These are phyloP conservation scores for Mucor plumbeus DNA, from an alignment of 371 early-diverging fungal species.

Conservation along the genomic window DNA sequence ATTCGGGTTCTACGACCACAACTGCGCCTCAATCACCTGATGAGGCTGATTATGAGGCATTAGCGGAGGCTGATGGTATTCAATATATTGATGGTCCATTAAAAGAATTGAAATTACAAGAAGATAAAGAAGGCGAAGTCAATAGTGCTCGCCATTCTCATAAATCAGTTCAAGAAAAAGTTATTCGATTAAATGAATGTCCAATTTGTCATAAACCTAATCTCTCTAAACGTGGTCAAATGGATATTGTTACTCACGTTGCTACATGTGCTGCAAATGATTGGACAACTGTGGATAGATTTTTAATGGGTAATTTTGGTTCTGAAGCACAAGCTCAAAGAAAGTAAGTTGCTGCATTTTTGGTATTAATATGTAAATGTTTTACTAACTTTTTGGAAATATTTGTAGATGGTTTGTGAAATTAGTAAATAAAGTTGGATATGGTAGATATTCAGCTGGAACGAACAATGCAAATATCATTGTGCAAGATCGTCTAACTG, in stretches of 20 bases:
- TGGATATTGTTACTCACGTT: conserved; percentile 82
- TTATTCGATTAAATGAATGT: conserved; percentile 69
- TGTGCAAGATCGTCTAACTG: conserved; percentile 76
- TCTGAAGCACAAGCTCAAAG: conserved; percentile 79
- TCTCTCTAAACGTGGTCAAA: conserved; percentile 61
- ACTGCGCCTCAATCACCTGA: conserved; percentile 22
- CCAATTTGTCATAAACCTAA: conserved; percentile 76
- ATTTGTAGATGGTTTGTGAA: conserved; percentile 76
- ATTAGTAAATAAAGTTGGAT: conserved; percentile 75
- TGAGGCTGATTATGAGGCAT: conserved; percentile 33
- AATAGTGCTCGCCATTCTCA: background rate
- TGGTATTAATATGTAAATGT: background rate
- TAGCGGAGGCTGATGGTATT: conserved; percentile 34
- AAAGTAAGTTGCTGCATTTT: conserved; percentile 32
- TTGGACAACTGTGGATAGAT: conserved; percentile 65
- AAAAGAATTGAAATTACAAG: conserved; percentile 3
- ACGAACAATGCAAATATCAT: conserved; percentile 80
- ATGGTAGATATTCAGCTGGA: conserved; percentile 75
- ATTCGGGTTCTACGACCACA: conserved; percentile 8
- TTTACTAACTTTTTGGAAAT: background rate
- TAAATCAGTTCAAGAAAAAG: conserved; percentile 51
- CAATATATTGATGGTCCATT: conserved; percentile 30
- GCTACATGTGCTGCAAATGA: conserved; percentile 75
- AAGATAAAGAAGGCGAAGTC: background rate
- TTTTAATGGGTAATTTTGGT: conserved; percentile 79